Evolutionary conservation across 2,329 filamentous ascomycete species (phyloP).

Genomic region (Myriangium duriaei): DNA sequence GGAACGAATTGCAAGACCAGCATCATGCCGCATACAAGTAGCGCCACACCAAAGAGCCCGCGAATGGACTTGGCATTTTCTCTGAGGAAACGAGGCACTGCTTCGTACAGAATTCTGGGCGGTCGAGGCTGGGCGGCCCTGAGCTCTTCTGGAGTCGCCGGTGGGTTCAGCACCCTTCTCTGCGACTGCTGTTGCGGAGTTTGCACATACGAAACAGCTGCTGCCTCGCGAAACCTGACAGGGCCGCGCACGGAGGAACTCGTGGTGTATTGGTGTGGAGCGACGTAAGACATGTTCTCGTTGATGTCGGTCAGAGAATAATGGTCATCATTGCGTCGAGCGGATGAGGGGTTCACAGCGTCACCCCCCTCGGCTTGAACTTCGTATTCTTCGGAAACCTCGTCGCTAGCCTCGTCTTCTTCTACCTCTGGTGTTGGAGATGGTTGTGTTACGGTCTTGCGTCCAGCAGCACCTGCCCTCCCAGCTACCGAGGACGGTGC

Average conservation of each 20-base stretch:
- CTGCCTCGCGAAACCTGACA: too few relatives aligned
- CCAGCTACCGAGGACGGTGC: background rate
- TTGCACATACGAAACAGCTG: too few relatives aligned
- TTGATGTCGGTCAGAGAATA: background rate
- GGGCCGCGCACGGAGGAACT: too few relatives aligned
- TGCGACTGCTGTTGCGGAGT: too few relatives aligned
- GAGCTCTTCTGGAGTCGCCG: conserved; percentile 10
- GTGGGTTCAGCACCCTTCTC: too few relatives aligned
- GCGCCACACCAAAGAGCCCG: background rate
- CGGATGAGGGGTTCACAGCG: conserved; percentile 5
- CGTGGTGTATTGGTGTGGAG: too few relatives aligned
- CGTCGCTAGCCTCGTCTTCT: conserved; percentile 3
- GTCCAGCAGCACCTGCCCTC: background rate
- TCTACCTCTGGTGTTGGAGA: too few relatives aligned
- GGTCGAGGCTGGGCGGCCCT: conserved; percentile 10
- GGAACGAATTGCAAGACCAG: background rate
- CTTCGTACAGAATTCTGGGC: conserved; percentile 9
- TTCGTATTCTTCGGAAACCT: conserved; percentile 8
- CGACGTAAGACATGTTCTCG: conserved; percentile 3
- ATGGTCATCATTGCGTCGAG: background rate
- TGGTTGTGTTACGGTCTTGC: too few relatives aligned
- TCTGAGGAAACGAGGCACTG: conserved; percentile 8
- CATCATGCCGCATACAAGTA: too few relatives aligned
- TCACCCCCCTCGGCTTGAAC: conserved; percentile 8
- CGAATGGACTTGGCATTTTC: conserved; percentile 4